These are phyloP conservation scores for Ogataea parapolymorpha DNA, from an alignment of 805 yeast genomes.

Conservation along the genomic window DNA sequence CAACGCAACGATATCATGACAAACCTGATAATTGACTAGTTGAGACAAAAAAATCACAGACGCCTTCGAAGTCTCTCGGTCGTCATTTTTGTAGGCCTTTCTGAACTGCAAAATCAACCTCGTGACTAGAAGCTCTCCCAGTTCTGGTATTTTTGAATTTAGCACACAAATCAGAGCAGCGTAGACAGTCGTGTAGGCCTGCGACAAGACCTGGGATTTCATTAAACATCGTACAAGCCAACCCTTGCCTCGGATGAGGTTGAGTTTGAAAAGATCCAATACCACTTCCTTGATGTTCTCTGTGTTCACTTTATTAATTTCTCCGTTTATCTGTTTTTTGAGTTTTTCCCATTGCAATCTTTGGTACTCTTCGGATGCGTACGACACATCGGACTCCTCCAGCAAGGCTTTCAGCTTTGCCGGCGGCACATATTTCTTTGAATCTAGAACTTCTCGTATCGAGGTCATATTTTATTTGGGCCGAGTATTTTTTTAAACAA, in stretches of 20 bases:
- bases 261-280: conserved; percentile 50
- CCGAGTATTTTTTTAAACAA: not conserved
- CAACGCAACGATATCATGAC: conserved; percentile 50
- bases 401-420: conserved; percentile 45
- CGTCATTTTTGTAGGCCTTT: conserved; percentile 45
- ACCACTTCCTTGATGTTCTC: conserved; percentile 48
- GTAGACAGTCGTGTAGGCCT: conserved; percentile 42
- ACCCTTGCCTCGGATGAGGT: conserved; percentile 61
- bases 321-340: conserved; percentile 44
- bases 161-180: conserved; percentile 58
- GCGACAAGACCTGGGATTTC: conserved; percentile 46
- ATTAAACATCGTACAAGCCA: conserved; percentile 55
- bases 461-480: conserved; percentile 12
- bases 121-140: conserved; percentile 56
- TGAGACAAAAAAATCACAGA: conserved; percentile 54
- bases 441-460: conserved; percentile 37
- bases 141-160: conserved; percentile 63
- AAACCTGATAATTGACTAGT: conserved; percentile 59
- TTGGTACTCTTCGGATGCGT: conserved; percentile 42
- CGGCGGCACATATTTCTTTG: conserved; percentile 54
- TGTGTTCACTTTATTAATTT: conserved; percentile 43
- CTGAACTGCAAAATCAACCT: conserved; percentile 60
- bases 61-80: conserved; percentile 42
- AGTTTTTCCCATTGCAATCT: conserved; percentile 54
- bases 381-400: conserved; percentile 21